Evolutionary conservation across 306 rosid species (phyloP).

Genomic region (Gastrolobium bilobum): DNA sequence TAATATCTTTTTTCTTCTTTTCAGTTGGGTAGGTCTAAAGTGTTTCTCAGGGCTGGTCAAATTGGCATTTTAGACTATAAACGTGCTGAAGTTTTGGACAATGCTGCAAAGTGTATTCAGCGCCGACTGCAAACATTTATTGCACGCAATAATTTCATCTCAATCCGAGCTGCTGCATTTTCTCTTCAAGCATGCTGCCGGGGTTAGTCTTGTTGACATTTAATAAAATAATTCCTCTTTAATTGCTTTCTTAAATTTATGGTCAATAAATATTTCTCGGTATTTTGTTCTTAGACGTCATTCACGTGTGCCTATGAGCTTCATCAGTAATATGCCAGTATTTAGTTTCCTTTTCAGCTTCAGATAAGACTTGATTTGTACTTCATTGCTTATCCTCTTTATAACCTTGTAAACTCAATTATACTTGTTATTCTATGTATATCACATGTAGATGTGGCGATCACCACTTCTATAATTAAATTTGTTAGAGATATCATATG

Average conservation of each 20-base stretch:
- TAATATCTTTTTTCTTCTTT: conserved; percentile 3
- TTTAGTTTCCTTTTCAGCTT: conserved; percentile 22
- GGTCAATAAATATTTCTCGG: conserved; percentile 1
- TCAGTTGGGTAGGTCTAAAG: conserved; percentile 88
- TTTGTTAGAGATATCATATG: neutral
- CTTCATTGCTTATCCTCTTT: neutral
- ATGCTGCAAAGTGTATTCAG: conserved; percentile 78
- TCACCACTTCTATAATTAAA: neutral
- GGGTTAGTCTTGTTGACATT: conserved; percentile 60
- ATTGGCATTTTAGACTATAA: conserved; percentile 83
- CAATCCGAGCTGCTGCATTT: conserved; percentile 62
- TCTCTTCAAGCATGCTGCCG: conserved; percentile 79
- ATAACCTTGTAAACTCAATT: neutral
- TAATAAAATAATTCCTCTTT: neutral
- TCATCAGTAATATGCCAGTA: conserved; percentile 20
- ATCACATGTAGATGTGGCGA: neutral
- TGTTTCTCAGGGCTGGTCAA: conserved; percentile 93
- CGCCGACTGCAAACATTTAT: conserved; percentile 66
- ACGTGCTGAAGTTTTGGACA: conserved; percentile 83
- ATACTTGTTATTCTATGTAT: conserved; percentile 1
- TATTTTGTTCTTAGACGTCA: neutral
- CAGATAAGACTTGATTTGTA: conserved; percentile 3
- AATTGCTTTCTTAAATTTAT: neutral
- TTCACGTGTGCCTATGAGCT: neutral
- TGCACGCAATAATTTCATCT: conserved; percentile 71